phyloP scores from a whole-genome alignment of 2,329 filamentous ascomycete genomes.

The Colletotrichum sp. region DNA sequence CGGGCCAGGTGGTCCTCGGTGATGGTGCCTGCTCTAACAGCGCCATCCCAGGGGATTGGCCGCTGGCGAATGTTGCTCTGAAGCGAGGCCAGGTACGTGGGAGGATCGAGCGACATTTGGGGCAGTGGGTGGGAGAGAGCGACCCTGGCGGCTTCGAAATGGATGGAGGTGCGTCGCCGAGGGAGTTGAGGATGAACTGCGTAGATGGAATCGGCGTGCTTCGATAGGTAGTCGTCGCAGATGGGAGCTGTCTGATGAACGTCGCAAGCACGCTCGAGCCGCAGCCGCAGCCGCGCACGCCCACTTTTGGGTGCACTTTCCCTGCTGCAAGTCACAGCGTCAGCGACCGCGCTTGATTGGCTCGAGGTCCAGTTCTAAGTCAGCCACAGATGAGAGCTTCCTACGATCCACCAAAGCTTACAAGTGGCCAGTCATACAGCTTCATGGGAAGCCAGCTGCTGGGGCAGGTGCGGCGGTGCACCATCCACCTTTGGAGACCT shows the following conservation, averaged over 20 bases:
- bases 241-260: conserved; percentile 16
- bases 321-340: conserved; percentile 14
- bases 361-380: not conserved
- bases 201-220: conserved; percentile 11
- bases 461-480: conserved; percentile 4
- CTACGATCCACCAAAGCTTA: not conserved
- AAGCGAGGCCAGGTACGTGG: conserved; percentile 82
- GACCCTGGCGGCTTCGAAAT: conserved; percentile 9
- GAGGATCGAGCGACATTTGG: conserved; percentile 88
- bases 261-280: not conserved
- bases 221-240: conserved; percentile 10
- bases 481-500: not conserved
- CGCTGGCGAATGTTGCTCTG: conserved; percentile 97
- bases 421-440: not conserved
- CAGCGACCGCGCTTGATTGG: conserved; percentile 7
- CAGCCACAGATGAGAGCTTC: conserved; percentile 12
- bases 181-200: not conserved
- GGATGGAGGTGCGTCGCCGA: conserved; percentile 18
- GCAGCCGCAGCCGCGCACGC: conserved; percentile 4
- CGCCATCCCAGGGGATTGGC: conserved; percentile 97
- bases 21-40: conserved; percentile 90
- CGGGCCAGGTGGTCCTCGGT: conserved; percentile 93
- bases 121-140: not conserved
- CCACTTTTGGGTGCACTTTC: conserved; percentile 8
- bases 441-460: not conserved